Conservation (phyloP, 306 rosid species). For the Dryas alaskensis region DNA sequence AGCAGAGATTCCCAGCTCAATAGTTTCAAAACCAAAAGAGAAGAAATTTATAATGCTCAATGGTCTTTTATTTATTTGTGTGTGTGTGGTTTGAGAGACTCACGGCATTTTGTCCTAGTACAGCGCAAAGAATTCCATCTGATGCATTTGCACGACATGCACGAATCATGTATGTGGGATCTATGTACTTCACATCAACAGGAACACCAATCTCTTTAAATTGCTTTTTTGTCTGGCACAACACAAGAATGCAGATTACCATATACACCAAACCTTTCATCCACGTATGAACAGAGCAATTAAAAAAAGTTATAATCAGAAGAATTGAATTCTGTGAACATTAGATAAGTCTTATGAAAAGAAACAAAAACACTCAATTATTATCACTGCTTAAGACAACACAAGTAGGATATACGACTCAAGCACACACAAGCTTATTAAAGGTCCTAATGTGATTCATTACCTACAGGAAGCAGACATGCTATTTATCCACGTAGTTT, state of each 20-base stretch:
- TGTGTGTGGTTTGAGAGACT: constrained; percentile 25
- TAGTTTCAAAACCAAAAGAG: neutral
- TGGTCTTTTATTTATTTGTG: neutral
- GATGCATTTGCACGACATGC: constrained; percentile 97
- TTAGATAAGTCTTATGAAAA: neutral
- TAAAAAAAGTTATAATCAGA: neutral
- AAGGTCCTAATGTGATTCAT: neutral
- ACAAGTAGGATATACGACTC: neutral
- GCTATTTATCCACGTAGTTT: neutral
- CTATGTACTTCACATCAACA: constrained; percentile 91
- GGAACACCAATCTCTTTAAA: constrained; percentile 73
- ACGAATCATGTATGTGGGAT: constrained; percentile 98
- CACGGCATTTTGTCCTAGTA: constrained; percentile 96
- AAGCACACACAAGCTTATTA: neutral
- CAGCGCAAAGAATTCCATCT: constrained; percentile 94
- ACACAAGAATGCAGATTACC: constrained; percentile 18
- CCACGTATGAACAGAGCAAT: neutral
- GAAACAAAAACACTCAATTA: neutral
- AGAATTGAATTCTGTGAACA: neutral
- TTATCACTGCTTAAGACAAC: neutral
- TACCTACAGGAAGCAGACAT: neutral
- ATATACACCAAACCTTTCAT: neutral
- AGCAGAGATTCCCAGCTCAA: neutral
- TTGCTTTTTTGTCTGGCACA: constrained; percentile 62
- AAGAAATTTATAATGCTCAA: neutral